A percentile compares a stretch with the other conserved stretches of the same genome.
phyloP scores from a whole-genome alignment of 202 grass and related monocot species.

The Carex arenaria region DNA sequence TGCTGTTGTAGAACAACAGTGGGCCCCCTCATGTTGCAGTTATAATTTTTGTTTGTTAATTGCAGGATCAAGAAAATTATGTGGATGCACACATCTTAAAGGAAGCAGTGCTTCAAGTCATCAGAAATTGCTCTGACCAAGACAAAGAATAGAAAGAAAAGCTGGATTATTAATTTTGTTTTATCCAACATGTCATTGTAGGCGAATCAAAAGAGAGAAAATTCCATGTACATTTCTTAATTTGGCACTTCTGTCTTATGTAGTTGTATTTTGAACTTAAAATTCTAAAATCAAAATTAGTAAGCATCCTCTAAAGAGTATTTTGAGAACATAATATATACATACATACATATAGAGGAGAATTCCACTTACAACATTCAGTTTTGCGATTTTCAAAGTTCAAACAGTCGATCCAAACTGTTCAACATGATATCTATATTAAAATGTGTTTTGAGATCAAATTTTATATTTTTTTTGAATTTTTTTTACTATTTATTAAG shows the following conservation, averaged over 20 bases:
- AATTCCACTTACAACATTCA: too few species aligned
- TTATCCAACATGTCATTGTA: background rate
- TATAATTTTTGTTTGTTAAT: background rate
- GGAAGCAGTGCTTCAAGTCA: constrained; percentile 66
- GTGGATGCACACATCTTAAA: constrained; percentile 61
- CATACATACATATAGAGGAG: too few species aligned
- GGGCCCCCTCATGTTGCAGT: background rate
- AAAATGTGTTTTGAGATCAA: too few species aligned
- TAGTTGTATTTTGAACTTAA: background rate
- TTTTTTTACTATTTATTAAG: too few species aligned
- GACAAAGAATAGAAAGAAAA: constrained; percentile 4
- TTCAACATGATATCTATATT: too few species aligned
- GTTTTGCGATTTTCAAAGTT: too few species aligned
- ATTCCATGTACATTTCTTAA: background rate
- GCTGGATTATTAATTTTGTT: background rate
- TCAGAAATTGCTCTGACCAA: constrained; percentile 38
- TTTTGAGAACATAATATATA: background rate
- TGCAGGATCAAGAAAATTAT: constrained; percentile 36
- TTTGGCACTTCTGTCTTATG: background rate
- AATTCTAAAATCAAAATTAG: background rate
- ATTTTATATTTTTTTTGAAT: too few species aligned
- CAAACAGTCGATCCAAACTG: too few species aligned
- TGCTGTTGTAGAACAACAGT: background rate
- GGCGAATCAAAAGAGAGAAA: background rate
- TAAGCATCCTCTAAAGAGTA: background rate